Evolutionary conservation across 495 filamentous ascomycete species (phyloP).

Genomic region (Cercophora newfieldiana): DNA sequence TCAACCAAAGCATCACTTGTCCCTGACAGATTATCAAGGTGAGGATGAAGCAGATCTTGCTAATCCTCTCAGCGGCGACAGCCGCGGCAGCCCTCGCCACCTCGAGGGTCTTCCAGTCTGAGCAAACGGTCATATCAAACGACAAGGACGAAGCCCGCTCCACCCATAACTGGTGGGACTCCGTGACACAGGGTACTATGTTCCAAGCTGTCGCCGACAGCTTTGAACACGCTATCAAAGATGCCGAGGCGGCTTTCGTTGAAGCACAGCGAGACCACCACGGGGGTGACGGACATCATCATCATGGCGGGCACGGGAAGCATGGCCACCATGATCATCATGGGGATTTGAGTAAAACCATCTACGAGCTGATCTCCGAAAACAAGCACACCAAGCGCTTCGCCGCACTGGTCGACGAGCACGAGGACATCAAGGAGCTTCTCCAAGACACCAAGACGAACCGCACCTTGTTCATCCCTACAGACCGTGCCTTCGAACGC

Average conservation of each 20-base stretch:
- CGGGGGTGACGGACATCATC: background rate
- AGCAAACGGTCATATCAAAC: background rate
- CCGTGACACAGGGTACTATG: background rate
- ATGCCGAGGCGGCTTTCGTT: slow-evolving; percentile 17
- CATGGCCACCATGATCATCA: slow-evolving; percentile 30
- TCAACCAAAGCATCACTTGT: background rate
- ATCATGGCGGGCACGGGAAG: slow-evolving; percentile 1
- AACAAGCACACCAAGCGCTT: slow-evolving; percentile 76
- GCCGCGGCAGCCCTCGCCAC: background rate
- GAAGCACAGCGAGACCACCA: background rate
- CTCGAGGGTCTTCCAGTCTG: background rate
- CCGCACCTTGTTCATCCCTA: slow-evolving; percentile 78
- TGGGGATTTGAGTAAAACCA: slow-evolving; percentile 58
- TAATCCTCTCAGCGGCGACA: background rate
- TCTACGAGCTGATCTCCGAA: slow-evolving; percentile 73
- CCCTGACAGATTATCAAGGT: background rate
- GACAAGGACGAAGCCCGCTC: background rate
- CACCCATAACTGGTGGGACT: background rate
- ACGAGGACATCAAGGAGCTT: slow-evolving; percentile 64
- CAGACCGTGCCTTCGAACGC: slow-evolving; percentile 70
- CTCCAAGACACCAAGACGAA: slow-evolving; percentile 71
- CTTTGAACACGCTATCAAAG: slow-evolving; percentile 9
- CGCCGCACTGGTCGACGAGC: slow-evolving; percentile 67
- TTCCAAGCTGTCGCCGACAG: slow-evolving; percentile 1
- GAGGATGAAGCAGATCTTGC: background rate